Percentiles rank a stretch among this genome's conserved stretches.
These are phyloP conservation scores for Globisporangium carolinianum DNA, from an alignment of 352 stramenopile genomes.

Conservation along the genomic window DNA sequence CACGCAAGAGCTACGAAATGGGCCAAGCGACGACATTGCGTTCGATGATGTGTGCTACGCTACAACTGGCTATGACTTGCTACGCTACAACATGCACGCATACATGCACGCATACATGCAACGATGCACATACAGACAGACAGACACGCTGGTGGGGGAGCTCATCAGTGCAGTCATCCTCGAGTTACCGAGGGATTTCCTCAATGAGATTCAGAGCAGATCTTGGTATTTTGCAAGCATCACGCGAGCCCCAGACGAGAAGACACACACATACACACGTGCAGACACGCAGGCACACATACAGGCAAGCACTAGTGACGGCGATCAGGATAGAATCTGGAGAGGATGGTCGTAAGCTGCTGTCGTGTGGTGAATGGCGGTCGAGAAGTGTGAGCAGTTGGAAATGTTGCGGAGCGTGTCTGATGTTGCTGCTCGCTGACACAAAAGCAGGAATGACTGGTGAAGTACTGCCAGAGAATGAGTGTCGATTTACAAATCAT, in stretches of 20 bases:
- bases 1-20: too few relatives aligned
- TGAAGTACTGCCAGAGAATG: background rate
- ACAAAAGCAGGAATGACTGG: background rate
- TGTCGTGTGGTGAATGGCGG: background rate
- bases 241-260: slow-evolving; percentile 25
- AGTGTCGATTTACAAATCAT: background rate
- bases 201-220: slow-evolving; percentile 79
- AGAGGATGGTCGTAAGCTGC: background rate
- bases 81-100: background rate
- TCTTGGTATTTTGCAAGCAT: slow-evolving; percentile 81
- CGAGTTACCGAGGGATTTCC: slow-evolving; percentile 78
- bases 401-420: background rate
- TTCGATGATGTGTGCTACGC: too few relatives aligned
- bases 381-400: background rate
- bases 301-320: background rate
- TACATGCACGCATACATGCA: background rate
- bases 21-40: too few relatives aligned
- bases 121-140: background rate
- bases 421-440: background rate
- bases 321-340: background rate
- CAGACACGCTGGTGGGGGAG: background rate
- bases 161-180: slow-evolving; percentile 72
- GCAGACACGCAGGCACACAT: background rate
- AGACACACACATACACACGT: background rate
- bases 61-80: background rate